Evolutionary conservation across 2,329 filamentous ascomycete species (phyloP), one percentile per base, ranked within the genome.

Genomic region (Colletotrichum musicola): DNA sequence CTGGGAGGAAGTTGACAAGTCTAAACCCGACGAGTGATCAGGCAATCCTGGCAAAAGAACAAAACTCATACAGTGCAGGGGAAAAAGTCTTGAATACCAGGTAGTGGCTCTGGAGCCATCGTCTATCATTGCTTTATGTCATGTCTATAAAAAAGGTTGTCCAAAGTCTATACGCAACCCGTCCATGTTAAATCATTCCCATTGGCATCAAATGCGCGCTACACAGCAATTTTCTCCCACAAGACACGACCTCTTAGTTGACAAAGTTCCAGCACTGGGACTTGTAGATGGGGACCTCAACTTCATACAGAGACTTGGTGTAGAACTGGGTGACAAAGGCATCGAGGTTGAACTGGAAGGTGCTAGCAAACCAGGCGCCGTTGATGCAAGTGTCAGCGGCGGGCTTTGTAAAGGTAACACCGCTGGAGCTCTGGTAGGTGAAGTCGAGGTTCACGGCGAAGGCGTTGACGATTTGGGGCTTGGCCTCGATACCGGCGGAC

Each of bases 401-500:
- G 12, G 66, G 69, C 22, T 49, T 59, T 14, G 50, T 57, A 9
- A 71, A 64, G 20, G 40, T 38, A n/a, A 70, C 40, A 20, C 66
- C 69, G 25, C 42, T 66, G 16, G 40, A 18, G 46, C 62, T 63
- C 20, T 27, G 22, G 69, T 69, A 71, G 25, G 44, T 35, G 10
- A 70, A 70, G 40, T 69, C 59, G 14, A 63, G 9, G 27, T 55
- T 80, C 77, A 7, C 82, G 79, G 5, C 84, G 63, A 82, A 78
- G 20, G 76, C 75, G 71, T 81, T 82, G 50, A 76, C 71, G 66
- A 82, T 76, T 20, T 75, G 75, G 14, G 81, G 78, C 18, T 72
- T 75, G 9, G 78, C 77, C 3, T 77, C 78, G 22, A 82, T 61
- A 12, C 81, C 81, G 16, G 77, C 76, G 12, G 77, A 80, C 42